Percentiles rank a stretch among this genome's conserved stretches.
These are phyloP conservation scores for Lentinula boryana DNA, from an alignment of 768 basidiomycete species.

Conservation along the genomic window DNA sequence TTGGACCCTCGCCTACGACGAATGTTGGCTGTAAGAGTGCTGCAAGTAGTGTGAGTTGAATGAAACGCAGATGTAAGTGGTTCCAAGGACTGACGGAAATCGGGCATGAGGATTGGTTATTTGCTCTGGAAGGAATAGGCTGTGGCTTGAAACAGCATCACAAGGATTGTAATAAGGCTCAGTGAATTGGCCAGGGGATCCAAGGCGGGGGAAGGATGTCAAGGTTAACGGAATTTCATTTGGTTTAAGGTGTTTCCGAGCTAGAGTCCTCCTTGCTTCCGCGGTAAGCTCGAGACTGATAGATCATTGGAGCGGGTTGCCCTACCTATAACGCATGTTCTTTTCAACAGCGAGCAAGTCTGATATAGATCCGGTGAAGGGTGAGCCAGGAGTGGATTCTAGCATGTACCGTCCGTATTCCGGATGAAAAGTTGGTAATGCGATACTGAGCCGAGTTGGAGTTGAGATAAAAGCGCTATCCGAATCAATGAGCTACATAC, in stretches of 20 bases:
- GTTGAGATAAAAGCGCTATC: neutral
- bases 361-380: slow-evolving; percentile 82
- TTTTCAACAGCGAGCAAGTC: slow-evolving; percentile 87
- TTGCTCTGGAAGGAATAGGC: slow-evolving; percentile 91
- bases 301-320: neutral
- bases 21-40: slow-evolving; percentile 97
- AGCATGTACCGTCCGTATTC: slow-evolving; percentile 99
- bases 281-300: slow-evolving; percentile 30
- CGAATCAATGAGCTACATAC: slow-evolving; percentile 29
- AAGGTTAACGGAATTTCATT: slow-evolving; percentile 91
- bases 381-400: slow-evolving; percentile 94
- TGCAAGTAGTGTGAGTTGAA: slow-evolving; percentile 24
- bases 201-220: slow-evolving; percentile 93
- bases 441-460: slow-evolving; percentile 36
- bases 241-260: slow-evolving; percentile 72
- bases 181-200: slow-evolving; percentile 84
- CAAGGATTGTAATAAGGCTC: slow-evolving; percentile 80
- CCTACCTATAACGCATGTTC: slow-evolving; percentile 91
- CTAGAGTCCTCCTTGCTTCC: slow-evolving; percentile 52
- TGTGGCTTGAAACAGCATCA: slow-evolving; percentile 81
- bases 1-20: slow-evolving; percentile 85
- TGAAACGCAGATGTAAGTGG: slow-evolving; percentile 9
- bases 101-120: slow-evolving; percentile 96
- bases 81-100: slow-evolving; percentile 75
- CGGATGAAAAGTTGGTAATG: slow-evolving; percentile 90